Evolutionary conservation across 1,284 basidiomycete genomes (phyloP), one percentile per base, ranked within the genome.

Genomic region (Porphyrellus sp.): DNA sequence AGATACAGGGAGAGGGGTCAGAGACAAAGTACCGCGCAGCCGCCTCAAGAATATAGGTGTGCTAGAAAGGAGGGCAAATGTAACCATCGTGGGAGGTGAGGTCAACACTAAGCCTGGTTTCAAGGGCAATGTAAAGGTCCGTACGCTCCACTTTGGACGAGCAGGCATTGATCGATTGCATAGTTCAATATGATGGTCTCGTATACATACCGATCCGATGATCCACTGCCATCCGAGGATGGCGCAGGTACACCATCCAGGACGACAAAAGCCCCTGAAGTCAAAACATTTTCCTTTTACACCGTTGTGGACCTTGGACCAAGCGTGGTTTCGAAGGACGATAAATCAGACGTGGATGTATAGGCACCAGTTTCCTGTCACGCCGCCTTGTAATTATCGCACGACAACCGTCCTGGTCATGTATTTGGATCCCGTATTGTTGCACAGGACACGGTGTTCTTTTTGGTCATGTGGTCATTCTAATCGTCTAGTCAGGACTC

Each of bases 101-200:
- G 83, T 92, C 3, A 81, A 88, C 24, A 81, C 92, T 48, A 83
- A 85, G 12, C 86, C 85, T 53, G 85, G 91, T 50, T 86, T 84
- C 5, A 75, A 75, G 48, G 90, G 89, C 1, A 79, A 79, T 46
- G 77, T 91, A 54, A 88, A 86, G 78, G 91, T 90, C 49, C 39
- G 81, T 72, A 21, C 28, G 31, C 23, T 20, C 5, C 16, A 9
- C 8, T 46, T 20, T 46, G 57, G 38, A 40, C 16, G n/a, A 40
- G 44, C 13, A 8, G 38, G 28, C 16, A 33, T 37, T 53, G 55
- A 52, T 35, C 39, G 15, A 21, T 11, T 60, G 7, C 46, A 12
- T 64, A 96, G 93, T 93, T 94, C 68, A 93, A 94, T 63, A 87
- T 96, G 82, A 79, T 93, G 54, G 86, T 97, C 2, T 85, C 91